phyloP scores from a whole-genome alignment of 495 filamentous ascomycete species.

The Xylona heveae region DNA sequence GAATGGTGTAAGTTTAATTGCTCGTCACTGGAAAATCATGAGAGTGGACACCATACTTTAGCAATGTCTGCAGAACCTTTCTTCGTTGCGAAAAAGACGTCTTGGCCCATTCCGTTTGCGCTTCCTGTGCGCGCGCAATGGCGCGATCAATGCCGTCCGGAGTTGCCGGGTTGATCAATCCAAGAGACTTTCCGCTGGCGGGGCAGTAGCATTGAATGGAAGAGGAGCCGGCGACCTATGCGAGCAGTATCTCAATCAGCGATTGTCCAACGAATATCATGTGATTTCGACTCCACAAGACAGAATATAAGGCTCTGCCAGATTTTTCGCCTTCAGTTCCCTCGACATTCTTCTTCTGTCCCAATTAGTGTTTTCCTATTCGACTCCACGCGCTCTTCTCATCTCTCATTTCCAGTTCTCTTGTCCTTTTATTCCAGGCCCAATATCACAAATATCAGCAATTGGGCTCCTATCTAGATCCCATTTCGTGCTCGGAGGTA shows the following conservation, averaged over 20 bases:
- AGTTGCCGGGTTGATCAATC: slow-evolving; percentile 57
- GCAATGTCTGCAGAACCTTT: slow-evolving; percentile 58
- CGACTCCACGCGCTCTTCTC: too few relatives aligned
- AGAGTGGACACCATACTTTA: slow-evolving; percentile 30
- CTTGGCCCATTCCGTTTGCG: slow-evolving; percentile 61
- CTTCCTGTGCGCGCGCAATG: slow-evolving; percentile 46
- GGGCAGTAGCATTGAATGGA: slow-evolving; percentile 76
- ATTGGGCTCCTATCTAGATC: too few relatives aligned
- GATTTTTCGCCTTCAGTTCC: too few relatives aligned
- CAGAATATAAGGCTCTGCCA: not conserved
- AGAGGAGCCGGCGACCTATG: slow-evolving; percentile 26
- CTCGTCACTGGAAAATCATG: not conserved
- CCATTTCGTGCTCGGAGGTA: too few relatives aligned
- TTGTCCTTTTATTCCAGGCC: too few relatives aligned
- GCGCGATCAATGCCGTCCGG: slow-evolving; percentile 61
- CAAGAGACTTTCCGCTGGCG: slow-evolving; percentile 68
- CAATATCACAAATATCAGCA: too few relatives aligned
- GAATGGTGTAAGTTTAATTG: slow-evolving; percentile 1
- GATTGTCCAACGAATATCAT: slow-evolving; percentile 5
- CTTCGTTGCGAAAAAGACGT: slow-evolving; percentile 62
- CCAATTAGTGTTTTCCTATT: too few relatives aligned
- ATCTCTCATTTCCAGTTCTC: too few relatives aligned
- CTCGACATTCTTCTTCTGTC: too few relatives aligned
- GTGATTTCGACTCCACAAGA: slow-evolving; percentile 1
- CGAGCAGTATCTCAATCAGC: not conserved